Evolutionary conservation across 176 grass and related monocot species (phyloP).

Genomic region (Carex parvula): DNA sequence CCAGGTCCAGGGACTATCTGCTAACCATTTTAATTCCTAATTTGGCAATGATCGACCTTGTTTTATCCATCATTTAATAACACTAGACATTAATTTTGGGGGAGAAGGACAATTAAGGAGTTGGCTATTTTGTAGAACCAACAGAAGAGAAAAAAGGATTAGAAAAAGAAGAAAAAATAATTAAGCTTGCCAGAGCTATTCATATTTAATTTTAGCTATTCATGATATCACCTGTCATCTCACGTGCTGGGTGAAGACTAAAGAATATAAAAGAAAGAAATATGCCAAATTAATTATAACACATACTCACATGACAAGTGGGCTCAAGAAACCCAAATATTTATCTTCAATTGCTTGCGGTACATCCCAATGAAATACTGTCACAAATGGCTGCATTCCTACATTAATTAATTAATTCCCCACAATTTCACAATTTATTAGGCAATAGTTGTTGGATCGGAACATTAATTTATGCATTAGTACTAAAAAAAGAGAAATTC

Average conservation of each 20-base stretch:
- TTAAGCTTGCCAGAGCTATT: too few relatives aligned
- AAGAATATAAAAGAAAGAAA: too few relatives aligned
- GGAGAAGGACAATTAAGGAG: not conserved
- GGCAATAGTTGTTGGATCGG: not conserved
- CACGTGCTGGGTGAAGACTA: too few relatives aligned
- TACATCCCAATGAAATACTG: constrained; percentile 56
- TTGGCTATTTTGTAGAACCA: not conserved
- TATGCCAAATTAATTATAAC: too few relatives aligned
- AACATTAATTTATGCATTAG: not conserved
- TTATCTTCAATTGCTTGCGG: constrained; percentile 48
- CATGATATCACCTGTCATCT: too few relatives aligned
- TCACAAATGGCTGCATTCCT: constrained; percentile 58
- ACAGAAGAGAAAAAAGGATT: too few relatives aligned
- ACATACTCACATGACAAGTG: constrained; percentile 13
- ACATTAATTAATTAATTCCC: not conserved
- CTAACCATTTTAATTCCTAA: not conserved
- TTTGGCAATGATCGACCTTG: not conserved
- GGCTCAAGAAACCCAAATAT: constrained; percentile 47
- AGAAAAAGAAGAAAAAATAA: too few relatives aligned
- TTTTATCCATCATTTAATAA: not conserved
- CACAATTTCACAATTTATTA: not conserved
- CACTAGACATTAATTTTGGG: not conserved
- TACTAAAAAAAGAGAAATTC: not conserved
- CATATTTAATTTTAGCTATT: too few relatives aligned
- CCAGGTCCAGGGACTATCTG: not conserved